phyloP scores from a whole-genome alignment of 352 stramenopile genomes.

The Globisporangium viniferum region DNA sequence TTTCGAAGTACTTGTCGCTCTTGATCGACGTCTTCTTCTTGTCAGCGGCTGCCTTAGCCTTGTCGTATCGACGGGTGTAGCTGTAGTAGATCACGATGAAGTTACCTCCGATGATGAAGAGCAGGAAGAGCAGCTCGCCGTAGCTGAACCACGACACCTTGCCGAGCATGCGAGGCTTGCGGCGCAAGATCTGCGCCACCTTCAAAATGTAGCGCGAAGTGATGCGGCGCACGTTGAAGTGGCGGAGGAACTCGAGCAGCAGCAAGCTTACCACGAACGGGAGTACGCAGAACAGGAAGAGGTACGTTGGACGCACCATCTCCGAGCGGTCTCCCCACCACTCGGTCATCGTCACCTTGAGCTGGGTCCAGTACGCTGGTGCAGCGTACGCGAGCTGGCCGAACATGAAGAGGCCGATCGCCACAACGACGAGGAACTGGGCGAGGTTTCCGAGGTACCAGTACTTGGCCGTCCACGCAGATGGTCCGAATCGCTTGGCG shows the following conservation, averaged over 20 bases:
- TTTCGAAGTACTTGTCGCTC: constrained; percentile 14
- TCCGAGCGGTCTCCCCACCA: constrained; percentile 18
- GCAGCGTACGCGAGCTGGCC: constrained; percentile 4
- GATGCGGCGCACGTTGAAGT: constrained; percentile 20
- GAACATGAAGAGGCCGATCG: constrained; percentile 10
- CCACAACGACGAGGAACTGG: constrained; percentile 6
- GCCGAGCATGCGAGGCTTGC: constrained; percentile 20
- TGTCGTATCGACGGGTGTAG: constrained; percentile 10
- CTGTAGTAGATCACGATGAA: constrained; percentile 22
- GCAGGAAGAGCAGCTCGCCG: constrained; percentile 29
- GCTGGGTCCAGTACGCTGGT: constrained; percentile 6
- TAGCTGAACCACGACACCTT: constrained; percentile 18
- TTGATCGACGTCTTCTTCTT: constrained; percentile 7
- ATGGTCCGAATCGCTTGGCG: background rate
- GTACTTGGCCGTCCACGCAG: constrained; percentile 10
- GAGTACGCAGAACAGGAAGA: constrained; percentile 28
- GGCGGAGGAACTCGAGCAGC: constrained; percentile 20
- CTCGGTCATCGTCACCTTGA: constrained; percentile 4
- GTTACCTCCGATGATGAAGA: constrained; percentile 24
- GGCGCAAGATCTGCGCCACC: constrained; percentile 14
- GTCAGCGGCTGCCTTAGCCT: background rate
- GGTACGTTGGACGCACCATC: constrained; percentile 27
- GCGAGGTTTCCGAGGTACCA: constrained; percentile 14
- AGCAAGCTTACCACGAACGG: constrained; percentile 20
- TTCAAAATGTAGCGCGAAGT: constrained; percentile 13